Evolutionary conservation across 768 basidiomycete species (phyloP), one percentile per base, ranked within the genome.

Genomic region (Macrolepiota albuminosa): DNA sequence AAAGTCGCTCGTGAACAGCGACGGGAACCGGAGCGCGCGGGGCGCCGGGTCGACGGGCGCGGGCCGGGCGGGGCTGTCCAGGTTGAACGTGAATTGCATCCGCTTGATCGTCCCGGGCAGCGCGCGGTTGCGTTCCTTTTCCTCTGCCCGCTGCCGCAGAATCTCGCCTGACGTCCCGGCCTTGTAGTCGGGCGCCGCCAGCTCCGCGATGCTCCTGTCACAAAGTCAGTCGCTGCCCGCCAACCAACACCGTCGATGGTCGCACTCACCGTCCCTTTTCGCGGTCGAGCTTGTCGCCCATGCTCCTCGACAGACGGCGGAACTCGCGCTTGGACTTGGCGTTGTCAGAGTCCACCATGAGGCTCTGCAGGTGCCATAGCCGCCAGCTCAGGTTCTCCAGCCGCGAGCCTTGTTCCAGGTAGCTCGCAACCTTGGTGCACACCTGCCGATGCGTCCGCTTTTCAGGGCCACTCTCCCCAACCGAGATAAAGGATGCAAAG

Each of bases 351-450:
- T 94, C 91, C 75, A 94, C 91, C 78, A 93, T 93, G 67, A 93
- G 84, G 67, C 86, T 91, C 76, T 94, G 92, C 53, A 94, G 84
- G 71, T 93, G 91, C 92, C 92, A 94, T 72, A 94, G 82, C 70
- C 92, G 84, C 92, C 92, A 94, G 66, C 87, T 88, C 75, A 94
- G 76, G 81, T 94, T 94, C 82, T 93, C 92, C 69, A 94, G 89
- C 58, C 92, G 81, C 71, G 91, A 89, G 50, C 92, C 92, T 71
- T 93, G 91, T 76, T 94, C 92, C 71, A 94, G 89, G 77, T 85
- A 93, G 72, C 88, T 84, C 55, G 91, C 91, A 62, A 94, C 92
- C 79, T 93, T 93, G 24, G 91, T 91, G 76, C 91, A 93, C 71
- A 92, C 89, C 89, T 48, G 45, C n/a, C 11, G 21, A 11, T 9